Evolutionary conservation across 2,329 filamentous ascomycete species (phyloP), one percentile per base, ranked within the genome.

Genomic region (Hymenoscyphus fraxineus): DNA sequence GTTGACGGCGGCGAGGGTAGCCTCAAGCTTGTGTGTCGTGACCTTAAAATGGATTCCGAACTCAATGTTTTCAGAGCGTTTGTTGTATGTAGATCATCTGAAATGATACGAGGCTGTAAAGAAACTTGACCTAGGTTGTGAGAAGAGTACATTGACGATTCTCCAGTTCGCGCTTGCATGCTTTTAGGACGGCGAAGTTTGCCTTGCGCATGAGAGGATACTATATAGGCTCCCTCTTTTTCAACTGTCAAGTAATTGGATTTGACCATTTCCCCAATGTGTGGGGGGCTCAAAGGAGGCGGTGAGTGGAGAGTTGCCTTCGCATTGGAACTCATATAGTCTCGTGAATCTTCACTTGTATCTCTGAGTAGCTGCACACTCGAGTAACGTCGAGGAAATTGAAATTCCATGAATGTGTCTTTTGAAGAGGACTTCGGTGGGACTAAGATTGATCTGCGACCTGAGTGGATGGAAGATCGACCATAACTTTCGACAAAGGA

Each of bases 71-170:
- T 54, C 19, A 54, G 47, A 13, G 47, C n/a, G 22, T 54, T 54
- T 54, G 47, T 22, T 54, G 47, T 13, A 54, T 19, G 10, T 10
- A 19, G 27, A 22, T 54, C 47, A 54, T 54, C 22, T 6, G 47
- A 27, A 13, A 59, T 27, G 16, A 40, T 31, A 32, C n/a, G 59
- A 51, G 31, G 41, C n/a, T 9, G 19, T 3, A 32, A 40, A n/a
- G 81, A 61, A 73, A 79, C 58, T 77, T 79, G 63, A 79, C 79
- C 38, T 76, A 79, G 65, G 76, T 81, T 70, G 67, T 81, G 67
- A 79, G 57, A 41, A 13, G 61, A 40, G 7, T 27, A 38, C 3
- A 54, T 10, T n/a, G 47, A 31, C 22, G 54, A 54, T 54, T n/a
- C 9, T 59, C 41, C 41, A 32, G 63, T 35, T 51, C 56, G 62